phyloP scores from a whole-genome alignment of 352 stramenopile genomes.

The Ophiocytium majus region DNA sequence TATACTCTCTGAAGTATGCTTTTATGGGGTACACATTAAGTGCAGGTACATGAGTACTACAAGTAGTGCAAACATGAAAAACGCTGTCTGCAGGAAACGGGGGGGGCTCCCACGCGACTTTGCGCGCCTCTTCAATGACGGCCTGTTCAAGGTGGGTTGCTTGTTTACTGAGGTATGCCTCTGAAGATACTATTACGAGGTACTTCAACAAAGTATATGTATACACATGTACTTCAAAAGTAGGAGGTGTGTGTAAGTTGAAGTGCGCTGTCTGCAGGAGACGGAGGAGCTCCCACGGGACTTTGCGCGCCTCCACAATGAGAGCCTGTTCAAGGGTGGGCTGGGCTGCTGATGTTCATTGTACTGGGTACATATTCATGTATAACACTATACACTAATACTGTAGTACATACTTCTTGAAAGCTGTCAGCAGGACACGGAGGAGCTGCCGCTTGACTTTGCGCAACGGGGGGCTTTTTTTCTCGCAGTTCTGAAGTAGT shows the following conservation, averaged over 20 bases:
- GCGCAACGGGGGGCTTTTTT: too few relatives aligned
- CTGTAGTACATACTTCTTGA: not conserved
- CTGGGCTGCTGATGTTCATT: too few relatives aligned
- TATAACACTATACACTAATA: not conserved
- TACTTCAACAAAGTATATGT: too few relatives aligned
- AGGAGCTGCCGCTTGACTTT: not conserved
- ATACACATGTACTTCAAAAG: too few relatives aligned
- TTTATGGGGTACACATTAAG: too few relatives aligned
- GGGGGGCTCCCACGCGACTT: conserved; percentile 90
- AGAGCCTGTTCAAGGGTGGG: conserved; percentile 74
- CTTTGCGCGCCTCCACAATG: conserved; percentile 87
- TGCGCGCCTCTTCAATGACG: conserved; percentile 84
- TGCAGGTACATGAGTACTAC: not conserved
- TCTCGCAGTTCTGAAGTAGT: too few relatives aligned
- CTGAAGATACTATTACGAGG: too few relatives aligned
- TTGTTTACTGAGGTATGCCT: too few relatives aligned
- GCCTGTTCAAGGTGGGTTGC: conserved; percentile 70
- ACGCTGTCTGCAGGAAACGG: not conserved
- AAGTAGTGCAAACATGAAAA: not conserved
- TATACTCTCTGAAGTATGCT: too few relatives aligned
- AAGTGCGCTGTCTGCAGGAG: conserved; percentile 85
- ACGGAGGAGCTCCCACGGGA: conserved; percentile 84
- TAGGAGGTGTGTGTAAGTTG: too few relatives aligned
- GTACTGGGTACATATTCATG: too few relatives aligned
- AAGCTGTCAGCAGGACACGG: not conserved